These are phyloP conservation scores for Candida tunisiensis DNA, from an alignment of 1,139 yeast species.

Conservation along the genomic window DNA sequence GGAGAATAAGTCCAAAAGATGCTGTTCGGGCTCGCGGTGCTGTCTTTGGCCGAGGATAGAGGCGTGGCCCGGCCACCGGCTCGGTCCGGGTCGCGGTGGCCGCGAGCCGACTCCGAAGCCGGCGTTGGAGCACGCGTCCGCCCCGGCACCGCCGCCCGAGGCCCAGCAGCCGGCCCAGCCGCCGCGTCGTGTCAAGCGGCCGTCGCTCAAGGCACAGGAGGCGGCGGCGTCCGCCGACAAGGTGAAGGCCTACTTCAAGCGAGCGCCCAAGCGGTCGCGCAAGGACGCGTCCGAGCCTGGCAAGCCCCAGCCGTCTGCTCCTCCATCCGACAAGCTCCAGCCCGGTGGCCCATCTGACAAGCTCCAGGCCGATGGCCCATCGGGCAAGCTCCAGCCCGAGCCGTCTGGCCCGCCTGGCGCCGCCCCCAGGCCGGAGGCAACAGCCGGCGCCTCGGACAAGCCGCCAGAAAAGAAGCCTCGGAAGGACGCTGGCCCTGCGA, in stretches of 20 bases:
- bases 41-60: no score
- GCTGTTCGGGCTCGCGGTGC: no score
- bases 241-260: background rate
- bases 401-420: background rate
- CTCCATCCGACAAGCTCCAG: slow-evolving; percentile 1
- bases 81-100: no score
- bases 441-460: background rate
- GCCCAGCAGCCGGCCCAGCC: no score
- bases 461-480: background rate
- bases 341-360: background rate
- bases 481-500: slow-evolving; percentile 3
- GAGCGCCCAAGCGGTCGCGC: slow-evolving; percentile 1
- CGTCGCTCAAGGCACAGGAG: no score
- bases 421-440: background rate
- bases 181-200: no score
- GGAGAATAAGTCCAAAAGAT: no score
- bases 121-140: no score
- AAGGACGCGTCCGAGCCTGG: slow-evolving; percentile 1
- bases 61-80: no score
- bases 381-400: background rate
- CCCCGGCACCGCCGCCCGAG: no score
- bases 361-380: slow-evolving; percentile 2
- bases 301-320: background rate
- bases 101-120: no score
- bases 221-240: no score